Base-by-base conservation (phyloP, 202 grass and related monocot genomes). In the Digitaria exilis region DNA sequence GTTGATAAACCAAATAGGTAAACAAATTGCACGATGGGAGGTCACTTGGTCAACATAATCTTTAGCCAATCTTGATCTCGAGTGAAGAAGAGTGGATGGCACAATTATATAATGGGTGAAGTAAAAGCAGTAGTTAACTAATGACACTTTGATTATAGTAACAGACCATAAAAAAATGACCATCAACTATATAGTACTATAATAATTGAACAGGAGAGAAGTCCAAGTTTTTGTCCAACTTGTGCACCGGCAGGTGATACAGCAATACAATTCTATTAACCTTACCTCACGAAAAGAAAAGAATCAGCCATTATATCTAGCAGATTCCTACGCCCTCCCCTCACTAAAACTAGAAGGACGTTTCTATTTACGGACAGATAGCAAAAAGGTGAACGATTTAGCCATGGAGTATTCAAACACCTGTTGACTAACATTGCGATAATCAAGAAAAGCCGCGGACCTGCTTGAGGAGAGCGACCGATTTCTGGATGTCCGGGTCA, bases 401-500 rank as follows among this genome's bases (percentile, higher is more conserved):
- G 4, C 21, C 6, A 21, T 35, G 79, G 22, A n/a, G n/a, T n/a
- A n/a, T n/a, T 82, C 34, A n/a, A n/a, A n/a, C n/a, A n/a, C n/a
- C n/a, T n/a, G 9, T 42, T 5, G 51, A 58, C 55, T 39, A 58
- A 51, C 44, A 79, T 74, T 75, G 43, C n/a, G n/a, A n/a, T 61
- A 65, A 71, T 78, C 61, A 84, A 85, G 82, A 80, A 75, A 34
- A 85, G 18, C 50, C 6, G 30, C 17, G 25, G 9, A 93, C 96
- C 96, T 93, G 96, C 79, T 98, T 98, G 83, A 95, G 92, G 70
- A 98, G 90, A 13, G 85, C 58, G 59, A 95, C 92, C 34, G 92
- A 98, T 90, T 89, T 93, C 69, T 82, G 35, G 79, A 87, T 80
- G 43, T 93, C 86, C 43, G 90, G 87, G 35, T 97, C 90, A 10